phyloP scores from a whole-genome alignment of 768 basidiomycete genomes.

The Pleurotus pulmonarius region DNA sequence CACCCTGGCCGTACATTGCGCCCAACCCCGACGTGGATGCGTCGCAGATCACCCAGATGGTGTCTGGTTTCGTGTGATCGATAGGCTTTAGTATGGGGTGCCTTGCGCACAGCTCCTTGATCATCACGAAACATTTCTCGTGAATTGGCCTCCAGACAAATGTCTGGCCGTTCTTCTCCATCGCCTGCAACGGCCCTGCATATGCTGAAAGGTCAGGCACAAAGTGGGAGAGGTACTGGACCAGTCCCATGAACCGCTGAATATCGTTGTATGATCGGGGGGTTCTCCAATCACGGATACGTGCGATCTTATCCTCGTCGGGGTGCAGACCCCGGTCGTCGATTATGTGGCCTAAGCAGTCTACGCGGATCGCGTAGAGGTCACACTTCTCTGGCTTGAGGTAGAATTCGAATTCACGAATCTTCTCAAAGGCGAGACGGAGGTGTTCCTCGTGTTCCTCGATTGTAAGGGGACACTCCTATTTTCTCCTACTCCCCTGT shows the following conservation, averaged over 20 bases:
- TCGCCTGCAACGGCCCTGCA: conserved; percentile 24
- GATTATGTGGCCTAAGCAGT: conserved; percentile 37
- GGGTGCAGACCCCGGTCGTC: conserved; percentile 33
- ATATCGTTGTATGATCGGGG: conserved; percentile 31
- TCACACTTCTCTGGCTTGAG: too few species aligned
- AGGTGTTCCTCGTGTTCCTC: too few species aligned
- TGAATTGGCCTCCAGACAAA: conserved; percentile 25
- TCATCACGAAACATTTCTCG: conserved; percentile 16
- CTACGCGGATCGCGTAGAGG: conserved; percentile 22
- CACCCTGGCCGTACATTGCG: conserved; percentile 7
- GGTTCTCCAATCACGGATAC: conserved; percentile 27
- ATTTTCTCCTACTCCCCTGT: too few species aligned
- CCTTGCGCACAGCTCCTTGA: conserved; percentile 17
- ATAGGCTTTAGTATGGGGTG: conserved; percentile 20
- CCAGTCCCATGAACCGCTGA: conserved; percentile 34
- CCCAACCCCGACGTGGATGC: conserved; percentile 21
- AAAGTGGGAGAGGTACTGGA: conserved; percentile 33
- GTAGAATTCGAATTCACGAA: too few species aligned
- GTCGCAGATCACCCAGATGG: conserved; percentile 26
- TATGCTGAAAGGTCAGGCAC: conserved; percentile 30
- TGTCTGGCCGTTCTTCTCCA: conserved; percentile 20
- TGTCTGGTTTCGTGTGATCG: conserved; percentile 12
- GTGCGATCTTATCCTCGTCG: conserved; percentile 29
- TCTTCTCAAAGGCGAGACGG: too few species aligned
- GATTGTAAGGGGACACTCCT: too few species aligned